Evolutionary conservation across 805 yeast genomes (phyloP).

Genomic region (Hanseniaspora jakobsenii): DNA sequence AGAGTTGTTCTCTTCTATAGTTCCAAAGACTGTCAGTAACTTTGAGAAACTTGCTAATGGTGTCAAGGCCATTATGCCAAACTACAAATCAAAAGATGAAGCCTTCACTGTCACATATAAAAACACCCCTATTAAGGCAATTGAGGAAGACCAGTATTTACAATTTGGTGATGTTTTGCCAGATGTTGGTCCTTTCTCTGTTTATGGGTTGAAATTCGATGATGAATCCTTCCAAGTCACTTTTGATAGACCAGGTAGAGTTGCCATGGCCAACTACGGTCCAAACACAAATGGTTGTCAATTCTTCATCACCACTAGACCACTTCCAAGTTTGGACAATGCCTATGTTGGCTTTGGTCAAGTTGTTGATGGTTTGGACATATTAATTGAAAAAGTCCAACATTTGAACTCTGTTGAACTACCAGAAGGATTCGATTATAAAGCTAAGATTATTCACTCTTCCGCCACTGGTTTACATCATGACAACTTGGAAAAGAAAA

Average conservation of each 20-base stretch:
- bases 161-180: constrained; percentile 81
- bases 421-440: constrained; percentile 31
- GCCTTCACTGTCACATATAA: constrained; percentile 34
- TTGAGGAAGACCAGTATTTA: constrained; percentile 61
- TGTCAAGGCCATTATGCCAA: constrained; percentile 30
- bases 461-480: constrained; percentile 25
- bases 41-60: constrained; percentile 40
- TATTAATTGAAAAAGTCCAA: constrained; percentile 48
- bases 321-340: constrained; percentile 40
- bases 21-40: constrained; percentile 52
- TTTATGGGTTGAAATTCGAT: constrained; percentile 57
- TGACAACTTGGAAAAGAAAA: constrained; percentile 19
- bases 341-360: constrained; percentile 71
- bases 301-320: constrained; percentile 53
- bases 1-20: constrained; percentile 55
- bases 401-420: constrained; percentile 29
- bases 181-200: constrained; percentile 70
- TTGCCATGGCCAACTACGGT: constrained; percentile 66
- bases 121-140: constrained; percentile 58
- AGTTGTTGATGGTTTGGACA: constrained; percentile 52
- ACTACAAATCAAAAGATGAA: constrained; percentile 20
- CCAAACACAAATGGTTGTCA: constrained; percentile 58
- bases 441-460: constrained; percentile 32
- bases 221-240: constrained; percentile 67
- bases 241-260: constrained; percentile 57